Percentiles rank a stretch among this genome's conserved stretches.
phyloP scores from a whole-genome alignment of 2,329 filamentous ascomycete species.

The Cylindrodendrum hubeiense region DNA sequence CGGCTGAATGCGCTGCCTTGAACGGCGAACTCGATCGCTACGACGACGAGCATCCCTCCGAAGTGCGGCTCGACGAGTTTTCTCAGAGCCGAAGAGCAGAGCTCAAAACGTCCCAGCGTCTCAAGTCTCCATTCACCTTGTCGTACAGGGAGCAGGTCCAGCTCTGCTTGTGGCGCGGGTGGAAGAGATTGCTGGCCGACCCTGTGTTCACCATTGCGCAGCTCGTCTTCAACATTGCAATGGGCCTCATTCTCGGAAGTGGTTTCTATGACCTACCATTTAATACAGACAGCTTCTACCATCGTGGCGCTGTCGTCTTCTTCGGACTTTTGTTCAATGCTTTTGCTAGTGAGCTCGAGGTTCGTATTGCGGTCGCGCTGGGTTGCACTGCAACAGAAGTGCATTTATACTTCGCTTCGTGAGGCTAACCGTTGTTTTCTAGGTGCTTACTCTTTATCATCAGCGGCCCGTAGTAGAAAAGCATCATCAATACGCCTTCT shows the following conservation, averaged over 20 bases:
- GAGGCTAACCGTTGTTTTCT: constrained; percentile 65
- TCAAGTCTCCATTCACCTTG: constrained; percentile 61
- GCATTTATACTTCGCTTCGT: no score
- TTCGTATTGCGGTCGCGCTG: no score
- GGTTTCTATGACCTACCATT: constrained; percentile 61
- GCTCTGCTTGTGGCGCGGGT: constrained; percentile 54
- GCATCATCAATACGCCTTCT: constrained; percentile 50
- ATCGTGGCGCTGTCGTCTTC: constrained; percentile 62
- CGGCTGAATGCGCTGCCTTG: no score
- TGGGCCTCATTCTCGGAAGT: constrained; percentile 60
- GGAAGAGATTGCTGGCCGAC: constrained; percentile 51
- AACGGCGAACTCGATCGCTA: constrained; percentile 48
- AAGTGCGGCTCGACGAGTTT: constrained; percentile 22
- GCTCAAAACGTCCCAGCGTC: constrained; percentile 53
- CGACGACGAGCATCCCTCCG: constrained; percentile 36
- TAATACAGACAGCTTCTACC: constrained; percentile 57
- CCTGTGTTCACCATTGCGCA: constrained; percentile 14
- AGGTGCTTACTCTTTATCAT: constrained; percentile 47
- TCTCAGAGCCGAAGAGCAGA: constrained; percentile 69
- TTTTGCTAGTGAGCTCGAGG: constrained; percentile 49
- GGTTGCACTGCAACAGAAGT: no score
- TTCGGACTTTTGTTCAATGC: constrained; percentile 65
- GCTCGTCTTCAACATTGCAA: constrained; percentile 55
- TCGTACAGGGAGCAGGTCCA: constrained; percentile 58
- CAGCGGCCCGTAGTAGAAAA: constrained; percentile 51